Evolutionary conservation across 495 filamentous ascomycete species (phyloP).

Genomic region (Talaromyces adpressus): DNA sequence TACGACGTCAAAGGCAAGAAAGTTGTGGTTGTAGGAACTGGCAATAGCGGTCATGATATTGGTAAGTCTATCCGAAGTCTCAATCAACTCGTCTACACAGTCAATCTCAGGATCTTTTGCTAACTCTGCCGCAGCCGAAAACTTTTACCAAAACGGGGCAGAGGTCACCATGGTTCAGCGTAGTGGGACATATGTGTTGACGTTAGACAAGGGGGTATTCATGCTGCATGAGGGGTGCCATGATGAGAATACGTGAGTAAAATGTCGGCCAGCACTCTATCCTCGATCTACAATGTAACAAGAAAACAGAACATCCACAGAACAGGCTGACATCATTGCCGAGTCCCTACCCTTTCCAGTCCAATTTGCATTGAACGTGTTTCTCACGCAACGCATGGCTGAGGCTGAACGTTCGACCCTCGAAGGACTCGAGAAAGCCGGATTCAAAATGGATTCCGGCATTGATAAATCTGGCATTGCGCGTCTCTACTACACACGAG

Average conservation of each 20-base stretch:
- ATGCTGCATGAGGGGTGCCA: conserved; percentile 15
- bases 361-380: conserved; percentile 47
- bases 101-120: too few relatives aligned
- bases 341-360: conserved; percentile 51
- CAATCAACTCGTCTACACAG: too few relatives aligned
- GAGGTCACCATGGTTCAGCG: conserved; percentile 76
- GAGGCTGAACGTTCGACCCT: conserved; percentile 35
- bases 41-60: conserved; percentile 15
- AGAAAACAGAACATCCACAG: conserved; percentile 20
- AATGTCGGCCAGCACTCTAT: too few relatives aligned
- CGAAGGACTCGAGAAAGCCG: not conserved
- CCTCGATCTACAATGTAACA: too few relatives aligned
- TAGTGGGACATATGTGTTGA: conserved; percentile 63
- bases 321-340: conserved; percentile 55
- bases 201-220: conserved; percentile 44
- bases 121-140: not conserved
- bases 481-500: not conserved
- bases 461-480: not conserved
- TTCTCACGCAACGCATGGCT: conserved; percentile 40
- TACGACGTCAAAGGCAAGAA: conserved; percentile 47
- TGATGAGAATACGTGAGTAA: too few relatives aligned
- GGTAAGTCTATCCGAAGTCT: too few relatives aligned
- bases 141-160: conserved; percentile 67
- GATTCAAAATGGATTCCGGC: not conserved
- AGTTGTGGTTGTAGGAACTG: conserved; percentile 69